These are phyloP conservation scores for Candida sanyaensis DNA, from an alignment of 1,139 yeast species.

Conservation along the genomic window DNA sequence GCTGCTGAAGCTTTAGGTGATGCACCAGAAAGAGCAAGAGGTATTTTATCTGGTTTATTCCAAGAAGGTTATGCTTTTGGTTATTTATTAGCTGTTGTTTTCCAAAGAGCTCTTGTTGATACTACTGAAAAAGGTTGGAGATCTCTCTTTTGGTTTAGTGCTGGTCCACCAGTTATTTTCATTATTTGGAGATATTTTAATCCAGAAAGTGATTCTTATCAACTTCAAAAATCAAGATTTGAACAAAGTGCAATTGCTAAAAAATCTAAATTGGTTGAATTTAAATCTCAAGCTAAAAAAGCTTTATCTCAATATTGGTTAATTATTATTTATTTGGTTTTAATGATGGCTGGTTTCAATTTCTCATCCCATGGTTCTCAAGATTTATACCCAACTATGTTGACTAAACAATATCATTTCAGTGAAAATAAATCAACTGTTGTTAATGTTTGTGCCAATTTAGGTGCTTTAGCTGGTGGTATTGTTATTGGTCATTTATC, in stretches of 20 bases:
- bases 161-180: slow-evolving; percentile 43
- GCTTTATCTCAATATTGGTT: slow-evolving; percentile 41
- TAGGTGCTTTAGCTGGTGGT: slow-evolving; percentile 42
- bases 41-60: slow-evolving; percentile 38
- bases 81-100: slow-evolving; percentile 43
- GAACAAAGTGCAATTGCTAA: slow-evolving; percentile 16
- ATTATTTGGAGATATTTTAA: slow-evolving; percentile 36
- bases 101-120: slow-evolving; percentile 40
- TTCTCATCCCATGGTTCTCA: slow-evolving; percentile 44
- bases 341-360: slow-evolving; percentile 47
- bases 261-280: slow-evolving; percentile 14
- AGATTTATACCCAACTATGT: slow-evolving; percentile 40
- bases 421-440: slow-evolving; percentile 34
- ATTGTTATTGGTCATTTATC: slow-evolving; percentile 36
- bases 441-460: slow-evolving; percentile 38
- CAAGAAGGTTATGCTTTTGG: slow-evolving; percentile 49
- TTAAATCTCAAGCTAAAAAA: slow-evolving; percentile 23
- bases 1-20: slow-evolving; percentile 43
- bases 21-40: slow-evolving; percentile 38
- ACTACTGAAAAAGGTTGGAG: slow-evolving; percentile 38
- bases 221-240: slow-evolving; percentile 25
- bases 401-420: slow-evolving; percentile 30
- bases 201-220: slow-evolving; percentile 42
- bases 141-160: slow-evolving; percentile 43
- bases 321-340: slow-evolving; percentile 33